Evolutionary conservation across 495 filamentous ascomycete species (phyloP).

Genomic region (Neurospora intermedia): DNA sequence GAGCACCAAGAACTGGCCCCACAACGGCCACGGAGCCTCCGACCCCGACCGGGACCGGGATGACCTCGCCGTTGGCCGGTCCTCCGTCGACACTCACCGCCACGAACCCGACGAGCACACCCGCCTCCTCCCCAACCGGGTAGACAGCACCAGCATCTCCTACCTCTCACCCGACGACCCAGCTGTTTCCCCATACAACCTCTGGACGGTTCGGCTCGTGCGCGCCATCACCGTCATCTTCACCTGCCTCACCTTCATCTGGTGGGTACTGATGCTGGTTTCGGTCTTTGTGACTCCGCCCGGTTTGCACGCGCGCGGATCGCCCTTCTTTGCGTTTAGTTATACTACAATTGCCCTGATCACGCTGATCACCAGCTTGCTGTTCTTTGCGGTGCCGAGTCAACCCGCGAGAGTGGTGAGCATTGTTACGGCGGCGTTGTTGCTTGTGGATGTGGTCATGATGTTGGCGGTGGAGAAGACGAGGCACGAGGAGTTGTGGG

Average conservation of each 20-base stretch:
- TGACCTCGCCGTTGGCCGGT: neutral
- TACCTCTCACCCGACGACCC: slow-evolving; percentile 91
- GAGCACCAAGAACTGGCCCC: slow-evolving; percentile 8
- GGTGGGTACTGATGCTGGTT: slow-evolving; percentile 83
- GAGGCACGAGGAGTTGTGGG: slow-evolving; percentile 78
- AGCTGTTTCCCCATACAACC: slow-evolving; percentile 91
- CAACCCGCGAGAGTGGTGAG: slow-evolving; percentile 61
- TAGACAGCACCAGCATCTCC: slow-evolving; percentile 36
- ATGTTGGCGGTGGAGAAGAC: slow-evolving; percentile 61
- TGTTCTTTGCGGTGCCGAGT: slow-evolving; percentile 82
- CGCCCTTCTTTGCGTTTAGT: slow-evolving; percentile 80
- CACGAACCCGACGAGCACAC: slow-evolving; percentile 59
- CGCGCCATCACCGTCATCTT: slow-evolving; percentile 66
- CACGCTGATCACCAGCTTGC: slow-evolving; percentile 61
- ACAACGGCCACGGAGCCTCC: slow-evolving; percentile 22
- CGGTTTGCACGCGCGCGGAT: slow-evolving; percentile 71
- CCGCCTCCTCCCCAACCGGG: slow-evolving; percentile 52
- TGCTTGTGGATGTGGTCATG: slow-evolving; percentile 69
- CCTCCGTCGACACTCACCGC: slow-evolving; percentile 2
- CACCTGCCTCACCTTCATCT: slow-evolving; percentile 62
- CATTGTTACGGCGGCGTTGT: slow-evolving; percentile 53
- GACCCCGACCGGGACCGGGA: slow-evolving; percentile 8
- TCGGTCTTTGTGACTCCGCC: slow-evolving; percentile 83
- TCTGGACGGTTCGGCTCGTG: slow-evolving; percentile 74
- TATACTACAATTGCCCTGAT: slow-evolving; percentile 64